These are phyloP conservation scores for Mycena sanguinolenta DNA, from an alignment of 768 basidiomycete genomes.

Conservation along the genomic window DNA sequence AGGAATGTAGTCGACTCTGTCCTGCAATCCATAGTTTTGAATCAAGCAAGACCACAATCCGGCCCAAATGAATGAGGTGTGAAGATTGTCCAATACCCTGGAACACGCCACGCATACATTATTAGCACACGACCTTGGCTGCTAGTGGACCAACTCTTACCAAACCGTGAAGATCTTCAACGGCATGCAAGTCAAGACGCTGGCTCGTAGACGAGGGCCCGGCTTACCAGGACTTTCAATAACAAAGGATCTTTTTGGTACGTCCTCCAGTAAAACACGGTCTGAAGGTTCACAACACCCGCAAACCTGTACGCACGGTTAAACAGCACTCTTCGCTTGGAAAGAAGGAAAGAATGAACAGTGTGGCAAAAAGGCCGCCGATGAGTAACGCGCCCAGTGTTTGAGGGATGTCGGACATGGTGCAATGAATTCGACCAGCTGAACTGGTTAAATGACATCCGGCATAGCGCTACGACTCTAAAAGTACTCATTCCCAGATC, in stretches of 20 bases:
- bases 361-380: constrained; percentile 53
- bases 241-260: constrained; percentile 48
- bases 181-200: too few relatives aligned
- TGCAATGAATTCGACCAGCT: too few relatives aligned
- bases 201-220: neutral
- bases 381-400: constrained; percentile 59
- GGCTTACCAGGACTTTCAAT: constrained; percentile 52
- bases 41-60: constrained; percentile 62
- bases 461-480: too few relatives aligned
- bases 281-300: constrained; percentile 56
- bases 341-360: too few relatives aligned
- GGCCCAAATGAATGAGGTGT: constrained; percentile 55
- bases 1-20: too few relatives aligned
- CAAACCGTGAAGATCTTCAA: constrained; percentile 45
- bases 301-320: constrained; percentile 49
- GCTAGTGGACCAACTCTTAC: too few relatives aligned
- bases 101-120: constrained; percentile 36
- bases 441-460: too few relatives aligned
- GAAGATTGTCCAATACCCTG: constrained; percentile 53
- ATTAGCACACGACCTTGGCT: too few relatives aligned
- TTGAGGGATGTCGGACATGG: too few relatives aligned
- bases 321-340: neutral
- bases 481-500: too few relatives aligned
- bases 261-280: constrained; percentile 54
- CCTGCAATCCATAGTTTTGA: constrained; percentile 59